Conservation (phyloP, 164 flowering plant genomes). For the Aristolochia fimbriata region DNA sequence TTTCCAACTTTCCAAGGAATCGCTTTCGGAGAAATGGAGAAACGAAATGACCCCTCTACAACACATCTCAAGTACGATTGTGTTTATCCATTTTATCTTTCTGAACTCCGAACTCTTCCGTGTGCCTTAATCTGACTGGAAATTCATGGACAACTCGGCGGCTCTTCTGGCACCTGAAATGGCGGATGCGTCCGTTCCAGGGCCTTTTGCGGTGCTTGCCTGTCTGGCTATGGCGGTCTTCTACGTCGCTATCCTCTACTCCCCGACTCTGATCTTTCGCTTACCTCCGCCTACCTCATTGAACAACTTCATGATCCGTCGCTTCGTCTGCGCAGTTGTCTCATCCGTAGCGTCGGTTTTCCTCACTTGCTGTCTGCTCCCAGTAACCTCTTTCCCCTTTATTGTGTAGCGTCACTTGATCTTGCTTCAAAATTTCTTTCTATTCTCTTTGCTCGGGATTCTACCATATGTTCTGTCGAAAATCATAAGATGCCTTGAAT, state of each 20-base stretch:
- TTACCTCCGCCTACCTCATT: slow-evolving; percentile 59
- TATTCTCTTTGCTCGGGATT: too few relatives aligned
- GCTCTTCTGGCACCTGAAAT: slow-evolving; percentile 1
- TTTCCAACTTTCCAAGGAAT: too few relatives aligned
- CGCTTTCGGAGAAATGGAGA: too few relatives aligned
- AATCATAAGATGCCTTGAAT: too few relatives aligned
- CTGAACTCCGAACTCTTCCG: background rate
- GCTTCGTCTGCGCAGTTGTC: slow-evolving; percentile 67
- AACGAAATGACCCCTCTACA: too few relatives aligned
- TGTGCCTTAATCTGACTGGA: background rate
- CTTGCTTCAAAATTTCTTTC: too few relatives aligned
- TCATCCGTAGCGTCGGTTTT: slow-evolving; percentile 47
- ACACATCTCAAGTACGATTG: too few relatives aligned
- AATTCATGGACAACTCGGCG: background rate
- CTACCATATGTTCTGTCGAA: too few relatives aligned
- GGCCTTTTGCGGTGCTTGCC: slow-evolving; percentile 37
- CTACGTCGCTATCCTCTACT: slow-evolving; percentile 74
- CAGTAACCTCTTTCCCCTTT: slow-evolving; percentile 28
- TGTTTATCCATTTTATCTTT: too few relatives aligned
- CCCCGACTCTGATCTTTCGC: slow-evolving; percentile 71
- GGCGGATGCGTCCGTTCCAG: slow-evolving; percentile 25
- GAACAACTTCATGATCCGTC: slow-evolving; percentile 54
- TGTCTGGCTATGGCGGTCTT: slow-evolving; percentile 56
- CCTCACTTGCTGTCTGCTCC: slow-evolving; percentile 46
- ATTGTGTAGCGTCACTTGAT: too few relatives aligned